phyloP scores from a whole-genome alignment of 169 alveolate species.

The Plasmodium gallinaceum region DNA sequence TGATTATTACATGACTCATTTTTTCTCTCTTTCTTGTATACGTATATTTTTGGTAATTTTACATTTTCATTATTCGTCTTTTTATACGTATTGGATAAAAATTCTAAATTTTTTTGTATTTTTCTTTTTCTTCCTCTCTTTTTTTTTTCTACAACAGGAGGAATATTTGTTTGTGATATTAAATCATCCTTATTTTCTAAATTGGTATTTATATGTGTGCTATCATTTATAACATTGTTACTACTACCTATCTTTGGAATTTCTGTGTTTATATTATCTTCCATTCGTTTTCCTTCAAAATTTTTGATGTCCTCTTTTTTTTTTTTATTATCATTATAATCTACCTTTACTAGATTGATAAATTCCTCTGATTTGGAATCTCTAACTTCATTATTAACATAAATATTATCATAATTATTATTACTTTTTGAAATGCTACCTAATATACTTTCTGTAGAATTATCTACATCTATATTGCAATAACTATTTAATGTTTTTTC shows the following conservation, averaged over 20 bases:
- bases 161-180: neutral
- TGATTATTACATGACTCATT: no score
- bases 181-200: neutral
- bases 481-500: conserved; percentile 9
- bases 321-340: neutral
- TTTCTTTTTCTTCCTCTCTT: conserved; percentile 3
- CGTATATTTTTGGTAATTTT: no score
- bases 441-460: conserved; percentile 4
- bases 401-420: conserved; percentile 3
- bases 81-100: neutral
- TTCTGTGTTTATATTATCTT: neutral
- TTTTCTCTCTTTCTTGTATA: no score
- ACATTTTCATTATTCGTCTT: neutral
- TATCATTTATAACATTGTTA: neutral
- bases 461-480: conserved; percentile 1
- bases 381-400: neutral
- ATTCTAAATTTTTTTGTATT: neutral
- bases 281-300: neutral
- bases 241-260: neutral
- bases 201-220: neutral
- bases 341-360: neutral
- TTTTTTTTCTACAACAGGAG: neutral
- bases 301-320: neutral
- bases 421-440: conserved; percentile 1
- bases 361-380: neutral